phyloP scores from a whole-genome alignment of 306 rosid genomes.

The Cicer yamashitae region DNA sequence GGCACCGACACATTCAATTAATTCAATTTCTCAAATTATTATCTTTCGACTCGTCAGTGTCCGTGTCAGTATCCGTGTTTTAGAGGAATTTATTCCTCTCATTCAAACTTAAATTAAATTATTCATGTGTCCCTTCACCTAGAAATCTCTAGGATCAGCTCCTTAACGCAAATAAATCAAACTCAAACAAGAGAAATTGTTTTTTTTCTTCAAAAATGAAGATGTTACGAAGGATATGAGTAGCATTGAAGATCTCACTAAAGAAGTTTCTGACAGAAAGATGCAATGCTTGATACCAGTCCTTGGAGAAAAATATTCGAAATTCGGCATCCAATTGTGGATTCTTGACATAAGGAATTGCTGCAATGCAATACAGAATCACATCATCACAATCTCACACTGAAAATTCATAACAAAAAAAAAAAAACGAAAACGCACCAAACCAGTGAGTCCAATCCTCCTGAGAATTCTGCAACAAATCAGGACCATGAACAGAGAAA shows the following conservation, averaged over 20 bases:
- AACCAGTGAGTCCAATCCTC: conserved; percentile 93
- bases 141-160: not conserved
- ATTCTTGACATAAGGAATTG: conserved; percentile 82
- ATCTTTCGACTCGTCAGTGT: too few relatives aligned
- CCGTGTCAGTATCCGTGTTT: too few relatives aligned
- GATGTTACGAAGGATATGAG: conserved; percentile 81
- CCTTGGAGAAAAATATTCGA: conserved; percentile 75
- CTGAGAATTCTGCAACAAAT: conserved; percentile 64
- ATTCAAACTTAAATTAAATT: not conserved
- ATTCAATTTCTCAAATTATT: too few relatives aligned
- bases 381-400: conserved; percentile 37
- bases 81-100: not conserved
- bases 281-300: conserved; percentile 88
- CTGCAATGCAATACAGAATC: conserved; percentile 60
- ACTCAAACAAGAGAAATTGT: not conserved
- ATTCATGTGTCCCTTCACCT: not conserved
- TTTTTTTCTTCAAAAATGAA: not conserved
- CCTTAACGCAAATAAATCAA: not conserved
- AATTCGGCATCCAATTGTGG: conserved; percentile 82
- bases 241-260: conserved; percentile 84
- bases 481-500: conserved; percentile 65
- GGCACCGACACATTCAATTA: too few relatives aligned
- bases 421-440: conserved; percentile 62
- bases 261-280: conserved; percentile 92
- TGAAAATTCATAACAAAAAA: conserved; percentile 23